Conservation (phyloP, 768 basidiomycete genomes). For the Coprinopsis cinerea region DNA sequence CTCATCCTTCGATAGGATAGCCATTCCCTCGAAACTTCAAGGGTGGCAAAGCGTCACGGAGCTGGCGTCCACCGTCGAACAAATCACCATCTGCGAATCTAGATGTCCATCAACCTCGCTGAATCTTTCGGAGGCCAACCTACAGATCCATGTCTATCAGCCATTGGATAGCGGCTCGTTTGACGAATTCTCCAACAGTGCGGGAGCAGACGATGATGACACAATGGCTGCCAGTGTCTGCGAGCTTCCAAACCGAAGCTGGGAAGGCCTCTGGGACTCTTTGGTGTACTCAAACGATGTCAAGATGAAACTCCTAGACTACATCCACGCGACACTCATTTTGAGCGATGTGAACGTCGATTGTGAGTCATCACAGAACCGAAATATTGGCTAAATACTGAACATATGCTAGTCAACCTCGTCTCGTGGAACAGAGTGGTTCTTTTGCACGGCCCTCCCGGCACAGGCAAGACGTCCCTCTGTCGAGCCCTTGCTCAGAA, state of each 20-base stretch:
- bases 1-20: conserved; percentile 56
- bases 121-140: conserved; percentile 49
- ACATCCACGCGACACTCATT: conserved; percentile 91
- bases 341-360: conserved; percentile 87
- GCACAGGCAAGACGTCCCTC: conserved; percentile 94
- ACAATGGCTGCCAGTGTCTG: conserved; percentile 87
- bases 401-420: conserved; percentile 56
- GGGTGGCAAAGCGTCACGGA: conserved; percentile 79
- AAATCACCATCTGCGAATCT: conserved; percentile 67
- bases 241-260: conserved; percentile 74
- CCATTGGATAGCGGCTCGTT: conserved; percentile 60
- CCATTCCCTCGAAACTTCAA: conserved; percentile 61
- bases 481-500: conserved; percentile 96
- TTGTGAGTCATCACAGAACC: conserved; percentile 41
- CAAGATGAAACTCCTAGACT: conserved; percentile 85
- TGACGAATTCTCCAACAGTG: conserved; percentile 66
- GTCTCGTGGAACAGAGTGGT: conserved; percentile 96
- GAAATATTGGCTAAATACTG: not conserved
- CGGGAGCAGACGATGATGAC: conserved; percentile 61
- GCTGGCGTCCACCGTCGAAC: conserved; percentile 70
- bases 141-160: conserved; percentile 89
- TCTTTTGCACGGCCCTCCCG: conserved; percentile 92
- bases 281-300: conserved; percentile 81
- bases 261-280: conserved; percentile 93
- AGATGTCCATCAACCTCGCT: conserved; percentile 50